These are phyloP conservation scores for Globisporangium mamillatum DNA, from an alignment of 352 stramenopile species.

Conservation along the genomic window DNA sequence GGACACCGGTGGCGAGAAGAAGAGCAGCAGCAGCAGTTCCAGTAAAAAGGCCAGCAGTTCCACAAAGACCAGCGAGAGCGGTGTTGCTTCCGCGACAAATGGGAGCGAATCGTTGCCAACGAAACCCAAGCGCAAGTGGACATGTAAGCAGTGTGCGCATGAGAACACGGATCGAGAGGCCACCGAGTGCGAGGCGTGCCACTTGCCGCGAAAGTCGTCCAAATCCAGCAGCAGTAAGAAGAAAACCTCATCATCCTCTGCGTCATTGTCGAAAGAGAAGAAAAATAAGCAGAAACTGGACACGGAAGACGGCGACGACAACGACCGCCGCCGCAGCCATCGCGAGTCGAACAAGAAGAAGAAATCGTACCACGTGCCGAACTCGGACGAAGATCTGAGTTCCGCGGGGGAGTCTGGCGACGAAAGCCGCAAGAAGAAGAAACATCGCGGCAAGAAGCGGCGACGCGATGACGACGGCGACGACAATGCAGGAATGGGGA, in stretches of 20 bases:
- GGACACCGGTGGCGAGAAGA: constrained; percentile 14
- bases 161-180: constrained; percentile 39
- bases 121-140: constrained; percentile 32
- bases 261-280: constrained; percentile 20
- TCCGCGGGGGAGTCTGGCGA: constrained; percentile 39
- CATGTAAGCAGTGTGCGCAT: constrained; percentile 43
- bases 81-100: not conserved
- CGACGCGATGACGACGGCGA: constrained; percentile 26
- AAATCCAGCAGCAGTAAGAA: constrained; percentile 18
- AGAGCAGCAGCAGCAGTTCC: constrained; percentile 8
- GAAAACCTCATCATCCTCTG: not conserved
- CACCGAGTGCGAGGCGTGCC: constrained; percentile 44
- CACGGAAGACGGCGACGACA: constrained; percentile 22
- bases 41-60: constrained; percentile 4
- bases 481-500: constrained; percentile 3
- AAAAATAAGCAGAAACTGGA: constrained; percentile 18
- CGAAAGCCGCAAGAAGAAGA: constrained; percentile 10
- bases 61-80: not conserved
- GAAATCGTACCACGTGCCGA: constrained; percentile 77
- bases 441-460: constrained; percentile 24
- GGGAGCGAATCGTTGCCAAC: not conserved
- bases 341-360: constrained; percentile 64
- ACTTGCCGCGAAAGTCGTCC: constrained; percentile 21
- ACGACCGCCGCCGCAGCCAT: constrained; percentile 50
- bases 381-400: constrained; percentile 78